Evolutionary conservation across 2,329 filamentous ascomycete species (phyloP), one percentile per base, ranked within the genome.

Genomic region (Neonectria hederae): DNA sequence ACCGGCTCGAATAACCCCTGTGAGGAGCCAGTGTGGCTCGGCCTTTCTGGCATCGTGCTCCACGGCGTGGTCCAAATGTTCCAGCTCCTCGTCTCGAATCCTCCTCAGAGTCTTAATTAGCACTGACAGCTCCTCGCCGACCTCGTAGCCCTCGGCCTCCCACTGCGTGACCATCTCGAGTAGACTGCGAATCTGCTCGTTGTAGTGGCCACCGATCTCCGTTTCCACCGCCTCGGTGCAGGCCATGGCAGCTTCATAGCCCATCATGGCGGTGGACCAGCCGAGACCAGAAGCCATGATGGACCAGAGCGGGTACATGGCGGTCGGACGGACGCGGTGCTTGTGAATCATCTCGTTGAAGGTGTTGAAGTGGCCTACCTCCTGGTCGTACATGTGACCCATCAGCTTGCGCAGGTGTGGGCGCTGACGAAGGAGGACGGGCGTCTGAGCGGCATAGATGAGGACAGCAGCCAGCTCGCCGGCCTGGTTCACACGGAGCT

Each of bases 151-250:
- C 53, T 90, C 85, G 9, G 83, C 84, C 79, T 95, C 88, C 83
- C 94, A 92, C 69, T 90, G 86, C 8, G 87, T 83, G 62, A 93
- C 87, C 90, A 97, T 97, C 66, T 91, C 90, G 42, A 98, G 79
- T 72, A 99, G 81, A 57, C 88, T 86, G 26, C 93, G 84, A 45
- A 99, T 93, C 81, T 99, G 96, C 68, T 89, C 89, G 77, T 98
- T 98, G 78, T 99, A 99, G 81, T 99, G 96, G 28, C 89, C 89
- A 2, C 96, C 96, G 67, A 99, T 99, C 83, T 98, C 96, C 7
- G 95, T 99, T 84, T 99, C 96, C 1, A 99, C 95, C 1, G 96
- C 96, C 80, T 99, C 96, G 0, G 96, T 98, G 77, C 96, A 99
- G 13, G 96, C 96, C 96, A 99, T 99, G 38, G 96, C 95, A 2